phyloP scores from a whole-genome alignment of 2,329 filamentous ascomycete species.

The Botrytis medusae region DNA sequence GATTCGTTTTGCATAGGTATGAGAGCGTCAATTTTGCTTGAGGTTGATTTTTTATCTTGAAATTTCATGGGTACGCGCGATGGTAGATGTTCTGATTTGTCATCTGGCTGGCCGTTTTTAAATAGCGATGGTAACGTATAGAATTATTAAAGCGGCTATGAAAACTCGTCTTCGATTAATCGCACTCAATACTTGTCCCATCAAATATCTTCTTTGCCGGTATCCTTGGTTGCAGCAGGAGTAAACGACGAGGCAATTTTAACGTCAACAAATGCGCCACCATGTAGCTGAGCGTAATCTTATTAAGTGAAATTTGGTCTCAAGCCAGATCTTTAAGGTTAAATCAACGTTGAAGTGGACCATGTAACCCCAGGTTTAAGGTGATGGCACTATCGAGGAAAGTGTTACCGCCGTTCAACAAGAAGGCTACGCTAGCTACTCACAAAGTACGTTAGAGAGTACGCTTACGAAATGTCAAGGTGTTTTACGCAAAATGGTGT shows the following conservation, averaged over 20 bases:
- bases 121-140: background rate
- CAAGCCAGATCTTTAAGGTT: background rate
- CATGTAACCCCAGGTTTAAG: background rate
- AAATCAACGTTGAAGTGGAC: background rate
- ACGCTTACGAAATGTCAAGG: background rate
- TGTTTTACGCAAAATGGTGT: background rate
- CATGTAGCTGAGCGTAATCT: background rate
- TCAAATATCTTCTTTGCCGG: background rate
- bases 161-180: background rate
- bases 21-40: background rate
- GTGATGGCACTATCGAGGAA: background rate
- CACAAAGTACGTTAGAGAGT: background rate
- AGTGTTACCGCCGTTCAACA: background rate
- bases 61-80: background rate
- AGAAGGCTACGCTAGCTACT: background rate
- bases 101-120: background rate
- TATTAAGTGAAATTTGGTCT: background rate
- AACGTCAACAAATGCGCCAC: background rate
- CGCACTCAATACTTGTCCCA: background rate
- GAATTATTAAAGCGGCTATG: background rate
- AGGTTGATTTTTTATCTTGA: background rate
- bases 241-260: background rate
- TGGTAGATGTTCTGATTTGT: background rate
- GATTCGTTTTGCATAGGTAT: background rate
- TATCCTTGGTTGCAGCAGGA: background rate